A percentile compares a stretch with the other conserved stretches of the same genome.
phyloP scores from a whole-genome alignment of 1,284 basidiomycete species.

The Moesziomyces parantarcticus region DNA sequence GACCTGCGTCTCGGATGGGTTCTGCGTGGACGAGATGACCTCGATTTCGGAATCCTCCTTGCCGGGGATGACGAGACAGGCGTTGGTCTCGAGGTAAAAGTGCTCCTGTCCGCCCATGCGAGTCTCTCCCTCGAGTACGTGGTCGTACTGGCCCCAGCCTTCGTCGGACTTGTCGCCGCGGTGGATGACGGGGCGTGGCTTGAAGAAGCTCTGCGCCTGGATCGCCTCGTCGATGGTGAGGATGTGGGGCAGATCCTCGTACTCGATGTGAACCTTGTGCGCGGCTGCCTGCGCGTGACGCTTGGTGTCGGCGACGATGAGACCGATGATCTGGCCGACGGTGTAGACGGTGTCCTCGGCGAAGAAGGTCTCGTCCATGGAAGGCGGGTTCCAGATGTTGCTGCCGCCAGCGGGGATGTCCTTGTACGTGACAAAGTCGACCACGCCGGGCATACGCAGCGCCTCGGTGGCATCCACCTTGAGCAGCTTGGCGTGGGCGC shows the following conservation, averaged over 20 bases:
- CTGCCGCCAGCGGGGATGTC: slow-evolving; percentile 65
- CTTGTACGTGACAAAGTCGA: slow-evolving; percentile 60
- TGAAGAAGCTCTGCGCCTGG: slow-evolving; percentile 54
- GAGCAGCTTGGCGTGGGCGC: slow-evolving; percentile 66
- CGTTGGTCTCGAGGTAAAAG: slow-evolving; percentile 67
- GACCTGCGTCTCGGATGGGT: slow-evolving; percentile 67
- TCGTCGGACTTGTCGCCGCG: slow-evolving; percentile 52
- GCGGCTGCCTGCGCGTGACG: slow-evolving; percentile 67
- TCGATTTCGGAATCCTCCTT: slow-evolving; percentile 68
- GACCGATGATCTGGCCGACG: slow-evolving; percentile 66
- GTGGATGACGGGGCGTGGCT: slow-evolving; percentile 52
- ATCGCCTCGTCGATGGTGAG: slow-evolving; percentile 68
- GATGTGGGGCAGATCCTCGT: slow-evolving; percentile 67
- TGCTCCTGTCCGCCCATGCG: slow-evolving; percentile 67
- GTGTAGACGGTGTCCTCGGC: slow-evolving; percentile 65
- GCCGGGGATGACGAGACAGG: slow-evolving; percentile 66
- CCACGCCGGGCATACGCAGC: slow-evolving; percentile 64
- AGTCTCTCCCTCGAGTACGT: slow-evolving; percentile 62
- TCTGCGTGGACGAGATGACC: slow-evolving; percentile 67
- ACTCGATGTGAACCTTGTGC: slow-evolving; percentile 65
- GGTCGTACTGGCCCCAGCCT: slow-evolving; percentile 50
- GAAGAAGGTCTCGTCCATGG: slow-evolving; percentile 68
- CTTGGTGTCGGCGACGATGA: slow-evolving; percentile 66
- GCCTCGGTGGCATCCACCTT: slow-evolving; percentile 63
- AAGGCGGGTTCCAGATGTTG: slow-evolving; percentile 67